Evolutionary conservation across 495 filamentous ascomycete genomes (phyloP).

Genomic region (Pyronema domesticum): DNA sequence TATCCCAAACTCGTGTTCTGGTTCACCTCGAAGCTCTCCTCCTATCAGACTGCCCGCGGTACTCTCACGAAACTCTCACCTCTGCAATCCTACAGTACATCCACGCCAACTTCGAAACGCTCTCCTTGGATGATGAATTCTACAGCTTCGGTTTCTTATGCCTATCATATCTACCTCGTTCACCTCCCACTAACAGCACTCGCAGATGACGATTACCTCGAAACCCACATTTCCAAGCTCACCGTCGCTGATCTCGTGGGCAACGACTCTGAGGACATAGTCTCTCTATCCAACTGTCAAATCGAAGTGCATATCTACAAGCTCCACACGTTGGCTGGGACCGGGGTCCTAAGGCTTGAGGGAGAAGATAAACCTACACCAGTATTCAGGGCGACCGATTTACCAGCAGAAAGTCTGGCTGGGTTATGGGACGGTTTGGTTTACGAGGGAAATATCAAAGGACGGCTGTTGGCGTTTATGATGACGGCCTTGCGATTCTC

Average conservation of each 20-base stretch:
- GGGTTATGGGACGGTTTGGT: constrained; percentile 36
- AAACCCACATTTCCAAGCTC: constrained; percentile 16
- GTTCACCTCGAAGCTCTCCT: constrained; percentile 19
- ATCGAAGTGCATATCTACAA: constrained; percentile 20
- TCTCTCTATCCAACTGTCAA: constrained; percentile 12
- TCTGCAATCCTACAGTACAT: constrained; percentile 15
- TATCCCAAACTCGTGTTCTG: neutral
- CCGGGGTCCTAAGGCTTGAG: constrained; percentile 1
- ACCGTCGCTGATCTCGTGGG: constrained; percentile 19
- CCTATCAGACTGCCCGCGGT: constrained; percentile 6
- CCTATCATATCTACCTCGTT: neutral
- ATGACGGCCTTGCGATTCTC: constrained; percentile 31
- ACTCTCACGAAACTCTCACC: constrained; percentile 9
- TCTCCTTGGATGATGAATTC: constrained; percentile 16
- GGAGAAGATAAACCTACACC: constrained; percentile 1
- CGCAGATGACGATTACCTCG: constrained; percentile 12
- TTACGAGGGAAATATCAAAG: constrained; percentile 33
- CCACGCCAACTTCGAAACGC: constrained; percentile 16
- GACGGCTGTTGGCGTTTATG: constrained; percentile 30
- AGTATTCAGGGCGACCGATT: constrained; percentile 17
- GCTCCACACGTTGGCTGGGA: constrained; percentile 6
- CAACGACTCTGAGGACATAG: constrained; percentile 9
- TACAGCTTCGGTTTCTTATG: constrained; percentile 11
- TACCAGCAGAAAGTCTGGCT: constrained; percentile 31
- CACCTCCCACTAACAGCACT: neutral